A percentile compares a stretch with the other conserved stretches of the same genome.
phyloP scores from a whole-genome alignment of 768 basidiomycete species.

The Panellus pusillus region DNA sequence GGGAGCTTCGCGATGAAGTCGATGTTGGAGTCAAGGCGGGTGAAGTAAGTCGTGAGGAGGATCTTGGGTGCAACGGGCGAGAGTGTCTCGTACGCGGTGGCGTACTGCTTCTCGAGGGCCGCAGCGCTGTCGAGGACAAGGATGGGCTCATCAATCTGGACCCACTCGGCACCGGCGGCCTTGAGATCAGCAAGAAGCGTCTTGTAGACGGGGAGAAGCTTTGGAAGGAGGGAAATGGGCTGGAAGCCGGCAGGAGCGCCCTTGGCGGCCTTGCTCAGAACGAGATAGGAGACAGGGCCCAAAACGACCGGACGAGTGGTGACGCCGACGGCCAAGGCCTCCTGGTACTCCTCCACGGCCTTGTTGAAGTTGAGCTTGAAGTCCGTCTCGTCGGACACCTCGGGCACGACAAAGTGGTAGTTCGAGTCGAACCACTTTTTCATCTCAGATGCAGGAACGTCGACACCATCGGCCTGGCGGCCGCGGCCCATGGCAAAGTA shows the following conservation, averaged over 20 bases:
- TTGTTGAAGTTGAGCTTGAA: conserved; percentile 98
- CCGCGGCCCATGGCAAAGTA: conserved; percentile 99
- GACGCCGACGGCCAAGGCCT: conserved; percentile 89
- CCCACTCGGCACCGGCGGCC: conserved; percentile 88
- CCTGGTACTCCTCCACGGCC: conserved; percentile 89
- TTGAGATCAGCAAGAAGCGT: conserved; percentile 89
- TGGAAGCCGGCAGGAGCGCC: conserved; percentile 83
- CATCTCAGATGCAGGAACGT: conserved; percentile 98
- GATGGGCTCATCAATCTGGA: conserved; percentile 96
- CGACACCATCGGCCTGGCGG: conserved; percentile 90
- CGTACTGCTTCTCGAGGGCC: conserved; percentile 75
- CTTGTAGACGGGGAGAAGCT: conserved; percentile 89
- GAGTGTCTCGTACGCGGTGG: conserved; percentile 78
- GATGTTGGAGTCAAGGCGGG: conserved; percentile 92
- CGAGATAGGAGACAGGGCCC: conserved; percentile 93
- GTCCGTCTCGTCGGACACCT: conserved; percentile 84
- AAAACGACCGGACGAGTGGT: conserved; percentile 93
- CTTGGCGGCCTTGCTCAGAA: conserved; percentile 88
- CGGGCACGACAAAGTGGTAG: conserved; percentile 98
- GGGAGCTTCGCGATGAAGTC: conserved; percentile 89
- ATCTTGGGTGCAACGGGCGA: conserved; percentile 85
- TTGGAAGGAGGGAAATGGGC: conserved; percentile 86
- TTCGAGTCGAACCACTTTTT: conserved; percentile 99
- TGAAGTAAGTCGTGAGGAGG: conserved; percentile 93
- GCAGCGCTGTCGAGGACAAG: conserved; percentile 89